Base-by-base conservation (phyloP, 208 protist species). In the Polymyxa betae region DNA sequence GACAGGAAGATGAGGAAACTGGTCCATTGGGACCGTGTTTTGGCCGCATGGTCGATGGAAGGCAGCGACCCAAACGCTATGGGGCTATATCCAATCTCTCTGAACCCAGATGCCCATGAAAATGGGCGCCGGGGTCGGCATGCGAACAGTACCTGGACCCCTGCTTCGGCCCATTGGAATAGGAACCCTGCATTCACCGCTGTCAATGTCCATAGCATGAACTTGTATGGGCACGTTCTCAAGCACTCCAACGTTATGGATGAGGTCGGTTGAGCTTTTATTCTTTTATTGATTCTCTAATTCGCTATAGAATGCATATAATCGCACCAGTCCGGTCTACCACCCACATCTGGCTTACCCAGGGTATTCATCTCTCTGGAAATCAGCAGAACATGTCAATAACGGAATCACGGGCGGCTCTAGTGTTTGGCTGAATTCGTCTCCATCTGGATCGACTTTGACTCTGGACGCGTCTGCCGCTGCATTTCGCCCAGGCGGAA, bases 271-370 rank as follows among this genome's bases (percentile, higher is more conserved):
- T n/a, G n/a, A n/a, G n/a, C n/a, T n/a, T n/a, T n/a, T n/a, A n/a
- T n/a, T n/a, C n/a, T n/a, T n/a, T n/a, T n/a, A n/a, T n/a, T n/a
- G n/a, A n/a, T n/a, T n/a, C n/a, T n/a, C n/a, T n/a, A n/a, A n/a
- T n/a, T n/a, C n/a, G n/a, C n/a, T n/a, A 66, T 29, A 66, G 54
- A 66, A 66, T 66, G 54, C 54, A 29, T 66, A 66, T 66, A 32
- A 66, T 66, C 54, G 54, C 20, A 29, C 29, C 29, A 16, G 20
- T 66, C 20, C 54, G 54, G 20, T 66, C 16, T 66, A 32, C 54
- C 54, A 16, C 29, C 54, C 16, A 66, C 54, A 16, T 16, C 54
- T 32, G 54, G 20, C 16, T 66, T 29, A 66, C 20, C 29, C 54
- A 29, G 20, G 20, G 54, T 66, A 66, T 66, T 66, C 54, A 29